Base-by-base conservation (phyloP, 1,284 basidiomycete genomes). In the Rhodotorula sp. region DNA sequence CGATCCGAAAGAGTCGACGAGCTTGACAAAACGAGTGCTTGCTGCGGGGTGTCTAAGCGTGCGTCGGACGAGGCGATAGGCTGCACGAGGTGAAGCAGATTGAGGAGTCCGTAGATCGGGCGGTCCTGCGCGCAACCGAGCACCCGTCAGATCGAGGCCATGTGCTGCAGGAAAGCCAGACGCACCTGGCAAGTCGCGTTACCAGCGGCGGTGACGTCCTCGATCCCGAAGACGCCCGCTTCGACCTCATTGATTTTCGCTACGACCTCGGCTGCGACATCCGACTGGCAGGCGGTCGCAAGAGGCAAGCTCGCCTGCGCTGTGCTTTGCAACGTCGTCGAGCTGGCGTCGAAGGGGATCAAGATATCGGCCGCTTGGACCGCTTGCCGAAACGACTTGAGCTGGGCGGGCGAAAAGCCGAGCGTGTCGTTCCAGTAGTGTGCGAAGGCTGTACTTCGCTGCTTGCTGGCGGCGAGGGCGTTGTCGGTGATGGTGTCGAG, bases 31-130 rank as follows among this genome's bases (percentile, higher is more conserved):
- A 68, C 63, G 48, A 69, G 55, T 3, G 69, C 56, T 26, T 70
- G 65, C 22, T 40, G 48, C 2, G 68, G 61, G 13, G 63, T 61
- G 11, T 56, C 16, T 1, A 40, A 26, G 7, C 68, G 62, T 20
- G 55, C 20, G 59, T 66, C 57, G 51, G 62, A 51, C 0, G 57
- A 59, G 15, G 58, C 26, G 30, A 65, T 70, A 15, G 71, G 68
- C 2, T 63, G 50, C 1, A 52, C 55, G 11, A 73, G 68, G 28
- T 62, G 31, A 44, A 73, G 62, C 2, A 72, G 30, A 59, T 75
- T 67, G 37, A 73, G 40, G 8, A 62, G 6, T 44, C 71, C 74
- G 59, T 75, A 70, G 7, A 68, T 2, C 2, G 74, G 74, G 8
- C 74, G 66, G 30, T 56, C 51, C 61, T 65, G 46, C 52, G 40